Conservation (phyloP, 495 filamentous ascomycete genomes). For the Elasticomyces elasticus region DNA sequence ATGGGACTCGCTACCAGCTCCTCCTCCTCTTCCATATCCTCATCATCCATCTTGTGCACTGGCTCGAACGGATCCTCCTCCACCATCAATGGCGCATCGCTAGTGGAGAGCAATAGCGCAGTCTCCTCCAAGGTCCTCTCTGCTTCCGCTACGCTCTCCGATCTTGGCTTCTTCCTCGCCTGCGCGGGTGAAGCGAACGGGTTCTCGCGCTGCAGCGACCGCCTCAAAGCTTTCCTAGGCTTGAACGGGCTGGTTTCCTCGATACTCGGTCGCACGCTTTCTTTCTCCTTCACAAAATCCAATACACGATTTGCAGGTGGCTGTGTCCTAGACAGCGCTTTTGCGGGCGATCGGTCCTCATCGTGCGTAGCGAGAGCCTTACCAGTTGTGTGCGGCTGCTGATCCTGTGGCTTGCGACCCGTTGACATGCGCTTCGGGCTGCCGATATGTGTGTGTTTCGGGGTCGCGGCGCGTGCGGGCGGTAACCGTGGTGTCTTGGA, state of each 20-base stretch:
- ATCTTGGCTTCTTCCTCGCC: neutral
- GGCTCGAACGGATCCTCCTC: constrained; percentile 5
- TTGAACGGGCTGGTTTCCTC: constrained; percentile 18
- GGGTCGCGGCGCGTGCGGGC: constrained; percentile 15
- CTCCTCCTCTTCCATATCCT: constrained; percentile 13
- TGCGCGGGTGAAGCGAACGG: constrained; percentile 13
- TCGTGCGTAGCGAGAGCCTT: neutral
- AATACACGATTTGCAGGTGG: constrained; percentile 16
- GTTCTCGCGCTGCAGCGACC: constrained; percentile 2
- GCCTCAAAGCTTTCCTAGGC: constrained; percentile 11
- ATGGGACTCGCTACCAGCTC: neutral
- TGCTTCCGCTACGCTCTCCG: neutral
- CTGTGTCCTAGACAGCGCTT: constrained; percentile 4
- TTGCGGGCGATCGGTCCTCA: neutral
- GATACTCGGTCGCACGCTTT: constrained; percentile 8
- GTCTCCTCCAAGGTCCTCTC: neutral
- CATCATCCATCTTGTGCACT: neutral
- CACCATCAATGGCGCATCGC: constrained; percentile 14
- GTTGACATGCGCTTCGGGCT: constrained; percentile 20
- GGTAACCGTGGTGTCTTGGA: constrained; percentile 19
- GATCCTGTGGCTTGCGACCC: neutral
- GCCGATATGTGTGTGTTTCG: constrained; percentile 21
- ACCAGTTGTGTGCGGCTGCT: constrained; percentile 9
- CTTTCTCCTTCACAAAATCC: constrained; percentile 3
- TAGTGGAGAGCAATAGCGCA: neutral